Evolutionary conservation across 176 grass and related monocot genomes (phyloP).

Genomic region (Oropetium thomaeum): DNA sequence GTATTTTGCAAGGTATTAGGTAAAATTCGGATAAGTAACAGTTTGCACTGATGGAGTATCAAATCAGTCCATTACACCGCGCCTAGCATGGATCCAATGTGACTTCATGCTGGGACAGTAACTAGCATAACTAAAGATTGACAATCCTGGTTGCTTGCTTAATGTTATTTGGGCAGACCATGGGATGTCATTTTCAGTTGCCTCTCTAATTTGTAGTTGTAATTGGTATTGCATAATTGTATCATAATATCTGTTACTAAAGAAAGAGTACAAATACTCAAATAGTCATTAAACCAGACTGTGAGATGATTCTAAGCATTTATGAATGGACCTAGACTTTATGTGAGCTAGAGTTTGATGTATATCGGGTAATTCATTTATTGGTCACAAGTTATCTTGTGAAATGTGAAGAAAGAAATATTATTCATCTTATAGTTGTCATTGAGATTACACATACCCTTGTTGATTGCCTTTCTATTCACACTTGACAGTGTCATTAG

Average conservation of each 20-base stretch:
- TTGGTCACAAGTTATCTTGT: neutral
- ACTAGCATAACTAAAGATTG: neutral
- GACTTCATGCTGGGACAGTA: too few relatives aligned
- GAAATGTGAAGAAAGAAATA: slow-evolving; percentile 2
- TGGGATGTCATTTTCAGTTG: too few relatives aligned
- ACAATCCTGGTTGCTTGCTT: too few relatives aligned
- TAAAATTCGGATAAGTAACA: neutral
- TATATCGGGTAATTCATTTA: neutral
- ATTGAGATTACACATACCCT: neutral
- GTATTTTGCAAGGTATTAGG: slow-evolving; percentile 1
- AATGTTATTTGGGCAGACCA: neutral
- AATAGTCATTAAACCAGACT: neutral
- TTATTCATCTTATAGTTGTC: neutral
- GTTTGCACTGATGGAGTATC: neutral
- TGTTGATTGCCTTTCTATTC: slow-evolving; percentile 11
- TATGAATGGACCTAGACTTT: neutral
- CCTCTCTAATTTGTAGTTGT: too few relatives aligned
- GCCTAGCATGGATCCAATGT: too few relatives aligned
- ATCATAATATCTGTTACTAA: neutral
- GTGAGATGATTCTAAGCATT: neutral
- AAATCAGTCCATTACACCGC: too few relatives aligned
- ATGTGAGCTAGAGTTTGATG: neutral
- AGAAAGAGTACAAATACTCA: neutral
- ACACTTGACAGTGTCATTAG: neutral
- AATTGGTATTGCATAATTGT: too few relatives aligned